These are phyloP conservation scores for Isabelozyma gotoi DNA, from an alignment of 805 yeast genomes.

Conservation along the genomic window DNA sequence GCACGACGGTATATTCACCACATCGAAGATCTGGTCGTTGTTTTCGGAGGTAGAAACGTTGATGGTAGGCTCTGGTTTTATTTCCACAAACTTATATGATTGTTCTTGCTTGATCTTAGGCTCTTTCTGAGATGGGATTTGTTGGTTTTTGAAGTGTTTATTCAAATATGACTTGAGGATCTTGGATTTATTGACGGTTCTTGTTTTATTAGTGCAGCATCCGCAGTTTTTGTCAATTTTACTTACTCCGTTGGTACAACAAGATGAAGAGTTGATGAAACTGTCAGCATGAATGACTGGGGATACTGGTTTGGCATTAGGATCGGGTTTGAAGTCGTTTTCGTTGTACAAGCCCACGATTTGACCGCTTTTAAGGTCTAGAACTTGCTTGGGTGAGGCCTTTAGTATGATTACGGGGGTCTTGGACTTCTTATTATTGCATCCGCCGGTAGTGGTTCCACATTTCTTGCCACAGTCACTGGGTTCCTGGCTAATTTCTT, in stretches of 20 bases:
- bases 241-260: slow-evolving; percentile 27
- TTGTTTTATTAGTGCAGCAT: slow-evolving; percentile 25
- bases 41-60: not conserved
- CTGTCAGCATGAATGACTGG: slow-evolving; percentile 29
- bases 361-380: slow-evolving; percentile 36
- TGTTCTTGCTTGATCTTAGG: not conserved
- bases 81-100: slow-evolving; percentile 7
- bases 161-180: slow-evolving; percentile 32
- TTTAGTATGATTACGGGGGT: slow-evolving; percentile 33
- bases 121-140: not conserved
- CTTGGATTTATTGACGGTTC: slow-evolving; percentile 31
- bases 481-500: slow-evolving; percentile 22
- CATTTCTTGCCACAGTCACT: not conserved
- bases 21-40: slow-evolving; percentile 9
- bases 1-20: slow-evolving; percentile 32
- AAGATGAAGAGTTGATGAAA: slow-evolving; percentile 32
- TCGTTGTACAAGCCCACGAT: slow-evolving; percentile 40
- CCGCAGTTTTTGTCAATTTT: slow-evolving; percentile 25
- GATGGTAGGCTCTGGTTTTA: not conserved
- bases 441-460: slow-evolving; percentile 1
- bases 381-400: slow-evolving; percentile 38
- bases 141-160: slow-evolving; percentile 16
- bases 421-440: slow-evolving; percentile 5
- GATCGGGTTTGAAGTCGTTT: slow-evolving; percentile 4
- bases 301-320: slow-evolving; percentile 16